phyloP scores from a whole-genome alignment of 441 rosid species.

The Theobroma grandiflorum region DNA sequence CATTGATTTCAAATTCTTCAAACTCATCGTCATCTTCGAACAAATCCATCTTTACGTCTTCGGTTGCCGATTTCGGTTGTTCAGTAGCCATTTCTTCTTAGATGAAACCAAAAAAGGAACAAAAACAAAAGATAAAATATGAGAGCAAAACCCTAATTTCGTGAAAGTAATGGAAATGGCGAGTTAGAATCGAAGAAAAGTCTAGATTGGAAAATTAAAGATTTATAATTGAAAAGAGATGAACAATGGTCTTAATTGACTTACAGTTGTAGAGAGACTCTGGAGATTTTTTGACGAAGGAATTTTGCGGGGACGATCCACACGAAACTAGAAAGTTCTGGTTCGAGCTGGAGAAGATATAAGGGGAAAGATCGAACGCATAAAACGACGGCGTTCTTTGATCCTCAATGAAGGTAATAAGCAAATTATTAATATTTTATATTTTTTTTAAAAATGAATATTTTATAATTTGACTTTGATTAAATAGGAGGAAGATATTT shows the following conservation, averaged over 20 bases:
- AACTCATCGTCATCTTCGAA: conserved; percentile 98
- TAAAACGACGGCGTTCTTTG: background rate
- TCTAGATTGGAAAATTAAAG: background rate
- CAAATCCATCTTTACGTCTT: conserved; percentile 77
- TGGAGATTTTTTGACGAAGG: background rate
- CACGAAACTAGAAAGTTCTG: too few relatives aligned
- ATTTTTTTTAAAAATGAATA: too few relatives aligned
- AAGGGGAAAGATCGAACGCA: background rate
- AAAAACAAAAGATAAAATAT: background rate
- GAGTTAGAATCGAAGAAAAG: background rate
- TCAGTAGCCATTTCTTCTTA: conserved; percentile 65
- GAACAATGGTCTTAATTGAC: background rate
- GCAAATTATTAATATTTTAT: background rate
- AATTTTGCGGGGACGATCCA: background rate
- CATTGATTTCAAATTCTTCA: conserved; percentile 85
- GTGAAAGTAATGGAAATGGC: background rate
- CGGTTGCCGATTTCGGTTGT: conserved; percentile 57
- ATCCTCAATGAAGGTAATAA: background rate
- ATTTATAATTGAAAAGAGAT: background rate
- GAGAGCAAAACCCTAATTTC: conserved; percentile 7
- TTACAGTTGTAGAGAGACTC: background rate
- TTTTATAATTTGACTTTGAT: too few relatives aligned
- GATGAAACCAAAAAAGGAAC: background rate
- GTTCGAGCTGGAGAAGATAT: background rate
- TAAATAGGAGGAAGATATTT: too few relatives aligned